Evolutionary conservation across 2,329 filamentous ascomycete genomes (phyloP), one percentile per base, ranked within the genome.

Genomic region (Colletotrichum limetticola): DNA sequence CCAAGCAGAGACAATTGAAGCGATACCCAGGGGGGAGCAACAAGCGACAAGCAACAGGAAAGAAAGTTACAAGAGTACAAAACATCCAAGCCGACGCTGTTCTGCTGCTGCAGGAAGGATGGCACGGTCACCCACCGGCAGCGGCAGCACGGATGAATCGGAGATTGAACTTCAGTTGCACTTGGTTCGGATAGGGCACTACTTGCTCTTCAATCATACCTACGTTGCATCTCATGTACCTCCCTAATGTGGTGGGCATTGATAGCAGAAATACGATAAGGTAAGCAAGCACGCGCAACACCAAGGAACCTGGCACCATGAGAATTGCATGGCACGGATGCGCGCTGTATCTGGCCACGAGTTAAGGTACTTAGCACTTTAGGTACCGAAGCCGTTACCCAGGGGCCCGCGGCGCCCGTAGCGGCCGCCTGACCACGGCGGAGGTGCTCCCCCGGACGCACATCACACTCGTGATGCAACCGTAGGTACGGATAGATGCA

Each of bases 141-240:
- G 9, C 37, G n/a, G n/a, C 60, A 32, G 66, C 65, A 68, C 70
- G 70, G 70, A 72, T 69, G 70, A 37, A 70, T 70, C 66, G 70
- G 70, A 72, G 66, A 72, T 64, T 72, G 70, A 55, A 32, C 6
- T 30, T 14, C 28, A 28, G 30, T 55, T 5, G 9, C 42, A 9
- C 42, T 49, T 22, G 52, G 3, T 28, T 26, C 46, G 1, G 28
- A 55, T 64, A 64, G 61, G 26, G 22, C 2, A 30, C 3, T 55
- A 64, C 61, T 16, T 32, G 9, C 9, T 4, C 11, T 32, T 32
- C 2, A 1, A 11, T 4, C 8, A 32, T 32, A 32, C 30, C 9
- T 4, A 32, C 9, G 8, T 32, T 3, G 30, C 30, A 32, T 11
- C 30, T 32, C 30, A 3, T 37, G 68, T 71, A 67, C 22, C 52